phyloP scores from a whole-genome alignment of 2,329 filamentous ascomycete species.

The Pseudogymnoascus sp. region DNA sequence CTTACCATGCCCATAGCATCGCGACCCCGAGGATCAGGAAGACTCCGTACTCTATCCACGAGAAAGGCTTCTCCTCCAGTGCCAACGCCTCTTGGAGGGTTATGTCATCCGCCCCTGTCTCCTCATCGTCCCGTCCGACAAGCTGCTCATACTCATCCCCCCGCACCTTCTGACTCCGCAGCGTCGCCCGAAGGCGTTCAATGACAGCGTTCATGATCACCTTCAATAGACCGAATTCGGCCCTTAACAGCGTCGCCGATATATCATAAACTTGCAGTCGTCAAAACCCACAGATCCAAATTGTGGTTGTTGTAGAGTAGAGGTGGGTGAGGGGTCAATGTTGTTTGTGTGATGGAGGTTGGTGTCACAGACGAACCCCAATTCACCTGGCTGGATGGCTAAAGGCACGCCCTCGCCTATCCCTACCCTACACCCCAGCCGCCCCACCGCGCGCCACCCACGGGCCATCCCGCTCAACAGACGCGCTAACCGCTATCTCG shows the following conservation, averaged over 20 bases:
- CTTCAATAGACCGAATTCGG: not conserved
- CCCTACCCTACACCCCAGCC: not conserved
- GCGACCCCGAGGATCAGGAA: conserved; percentile 80
- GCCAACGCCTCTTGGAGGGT: conserved; percentile 17
- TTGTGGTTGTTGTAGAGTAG: not conserved
- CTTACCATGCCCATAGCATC: conserved; percentile 96
- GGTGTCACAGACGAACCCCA: not conserved
- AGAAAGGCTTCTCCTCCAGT: conserved; percentile 49
- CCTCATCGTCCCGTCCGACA: conserved; percentile 19
- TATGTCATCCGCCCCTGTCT: conserved; percentile 21
- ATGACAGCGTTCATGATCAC: conserved; percentile 19
- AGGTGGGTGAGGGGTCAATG: not conserved
- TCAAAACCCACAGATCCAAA: not conserved
- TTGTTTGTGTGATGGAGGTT: not conserved
- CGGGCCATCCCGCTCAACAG: not conserved
- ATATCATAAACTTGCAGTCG: not conserved
- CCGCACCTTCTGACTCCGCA: conserved; percentile 24
- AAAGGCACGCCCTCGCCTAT: not conserved
- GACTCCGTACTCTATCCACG: conserved; percentile 76
- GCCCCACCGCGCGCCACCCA: not conserved
- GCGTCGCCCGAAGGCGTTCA: conserved; percentile 33
- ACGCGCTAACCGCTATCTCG: not conserved
- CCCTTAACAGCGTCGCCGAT: not conserved
- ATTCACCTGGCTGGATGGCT: not conserved
- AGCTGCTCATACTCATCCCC: conserved; percentile 31